A percentile compares a stretch with the other conserved stretches of the same genome.
Conservation (phyloP, 495 filamentous ascomycete genomes). For the Geoglossum glabrum region DNA sequence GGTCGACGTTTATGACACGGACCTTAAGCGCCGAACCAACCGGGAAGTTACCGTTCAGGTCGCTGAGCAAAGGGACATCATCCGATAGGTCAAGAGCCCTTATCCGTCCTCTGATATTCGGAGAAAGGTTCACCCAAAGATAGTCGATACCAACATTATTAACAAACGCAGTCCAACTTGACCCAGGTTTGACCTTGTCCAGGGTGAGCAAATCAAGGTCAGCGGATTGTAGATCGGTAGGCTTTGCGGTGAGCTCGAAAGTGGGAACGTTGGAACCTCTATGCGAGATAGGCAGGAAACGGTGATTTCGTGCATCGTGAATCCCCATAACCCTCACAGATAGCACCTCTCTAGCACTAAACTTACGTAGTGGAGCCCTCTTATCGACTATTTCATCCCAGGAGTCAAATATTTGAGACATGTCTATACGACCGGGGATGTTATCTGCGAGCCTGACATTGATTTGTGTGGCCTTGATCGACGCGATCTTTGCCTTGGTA, state of each 20-base stretch:
- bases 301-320: constrained; percentile 76
- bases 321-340: constrained; percentile 63
- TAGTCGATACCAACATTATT: constrained; percentile 65
- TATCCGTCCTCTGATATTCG: constrained; percentile 74
- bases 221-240: constrained; percentile 34
- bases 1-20: constrained; percentile 54
- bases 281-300: constrained; percentile 81
- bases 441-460: constrained; percentile 82
- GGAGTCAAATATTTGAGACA: constrained; percentile 70
- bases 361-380: constrained; percentile 53
- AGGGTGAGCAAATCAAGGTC: constrained; percentile 42
- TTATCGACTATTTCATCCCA: constrained; percentile 72
- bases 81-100: constrained; percentile 66
- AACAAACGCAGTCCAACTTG: constrained; percentile 57
- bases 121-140: constrained; percentile 77
- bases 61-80: constrained; percentile 52
- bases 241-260: constrained; percentile 77
- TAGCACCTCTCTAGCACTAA: constrained; percentile 48
- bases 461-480: constrained; percentile 72
- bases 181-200: constrained; percentile 51
- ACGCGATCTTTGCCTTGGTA: constrained; percentile 57
- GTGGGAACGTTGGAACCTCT: constrained; percentile 54
- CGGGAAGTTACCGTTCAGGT: constrained; percentile 69
- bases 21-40: constrained; percentile 68
- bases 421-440: constrained; percentile 74